Evolutionary conservation across 225 moss, liverwort and hornwort genomes (phyloP).

Genomic region (Ulota crispa): DNA sequence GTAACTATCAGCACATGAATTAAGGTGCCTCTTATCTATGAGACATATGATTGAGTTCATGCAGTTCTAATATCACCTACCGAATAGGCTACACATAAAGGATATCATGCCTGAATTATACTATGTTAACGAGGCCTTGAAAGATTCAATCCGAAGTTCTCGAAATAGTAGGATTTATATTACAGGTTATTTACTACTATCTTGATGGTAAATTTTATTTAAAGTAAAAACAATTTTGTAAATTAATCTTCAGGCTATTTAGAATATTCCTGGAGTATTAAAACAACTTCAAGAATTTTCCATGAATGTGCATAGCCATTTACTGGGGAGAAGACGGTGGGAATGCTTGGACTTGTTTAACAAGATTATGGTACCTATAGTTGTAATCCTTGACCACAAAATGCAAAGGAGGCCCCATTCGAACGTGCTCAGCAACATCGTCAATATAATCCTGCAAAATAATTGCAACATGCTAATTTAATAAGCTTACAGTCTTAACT

Average conservation of each 20-base stretch:
- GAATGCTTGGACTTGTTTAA: too few species aligned
- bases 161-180: background rate
- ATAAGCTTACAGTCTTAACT: background rate
- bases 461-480: background rate
- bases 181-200: background rate
- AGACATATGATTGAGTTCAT: background rate
- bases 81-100: background rate
- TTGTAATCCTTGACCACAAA: constrained; percentile 59
- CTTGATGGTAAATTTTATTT: background rate
- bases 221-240: background rate
- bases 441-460: constrained; percentile 40
- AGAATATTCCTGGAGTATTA: background rate
- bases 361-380: constrained; percentile 34
- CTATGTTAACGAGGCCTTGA: background rate
- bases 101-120: constrained; percentile 3
- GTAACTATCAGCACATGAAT: constrained; percentile 21
- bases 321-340: too few species aligned
- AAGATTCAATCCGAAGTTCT: background rate
- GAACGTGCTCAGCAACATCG: constrained; percentile 44
- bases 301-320: background rate
- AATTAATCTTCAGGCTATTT: background rate
- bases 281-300: background rate
- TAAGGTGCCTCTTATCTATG: background rate
- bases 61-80: background rate
- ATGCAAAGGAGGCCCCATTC: constrained; percentile 57